These are phyloP conservation scores for Penicillium hordei DNA, from an alignment of 2,329 filamentous ascomycete species.

Conservation along the genomic window DNA sequence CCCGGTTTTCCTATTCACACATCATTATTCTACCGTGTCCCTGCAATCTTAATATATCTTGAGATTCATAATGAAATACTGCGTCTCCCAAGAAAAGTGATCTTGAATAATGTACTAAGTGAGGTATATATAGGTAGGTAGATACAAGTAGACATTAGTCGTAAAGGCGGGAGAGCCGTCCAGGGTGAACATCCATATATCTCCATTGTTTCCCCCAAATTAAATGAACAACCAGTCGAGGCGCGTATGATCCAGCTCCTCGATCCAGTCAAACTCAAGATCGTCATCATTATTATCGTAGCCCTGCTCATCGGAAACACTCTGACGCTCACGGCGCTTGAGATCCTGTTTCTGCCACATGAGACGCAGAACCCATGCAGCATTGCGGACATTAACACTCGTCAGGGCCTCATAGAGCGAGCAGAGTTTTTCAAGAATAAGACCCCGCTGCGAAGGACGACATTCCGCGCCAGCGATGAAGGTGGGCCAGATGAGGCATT, in stretches of 20 bases:
- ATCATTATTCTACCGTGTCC: not conserved
- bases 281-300: slow-evolving; percentile 29
- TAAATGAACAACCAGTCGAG: slow-evolving; percentile 45
- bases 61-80: not conserved
- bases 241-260: slow-evolving; percentile 41
- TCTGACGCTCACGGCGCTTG: slow-evolving; percentile 20
- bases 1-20: slow-evolving; percentile 10
- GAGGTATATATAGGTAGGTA: not conserved
- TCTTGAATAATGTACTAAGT: not conserved
- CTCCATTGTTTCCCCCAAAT: not conserved
- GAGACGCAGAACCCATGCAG: slow-evolving; percentile 40
- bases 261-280: slow-evolving; percentile 42
- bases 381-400: slow-evolving; percentile 43
- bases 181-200: not conserved
- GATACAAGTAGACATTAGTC: not conserved
- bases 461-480: slow-evolving; percentile 47
- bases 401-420: slow-evolving; percentile 38
- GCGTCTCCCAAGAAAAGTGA: not conserved
- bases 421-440: slow-evolving; percentile 36
- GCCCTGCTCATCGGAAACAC: slow-evolving; percentile 2
- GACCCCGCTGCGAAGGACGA: slow-evolving; percentile 31
- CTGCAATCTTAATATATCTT: not conserved
- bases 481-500: slow-evolving; percentile 46
- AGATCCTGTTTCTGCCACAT: slow-evolving; percentile 45
- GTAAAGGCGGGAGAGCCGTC: not conserved